A percentile compares a stretch with the other conserved stretches of the same genome.
Conservation (phyloP, 2,329 filamentous ascomycete genomes). For the Cryphonectria parasitica region DNA sequence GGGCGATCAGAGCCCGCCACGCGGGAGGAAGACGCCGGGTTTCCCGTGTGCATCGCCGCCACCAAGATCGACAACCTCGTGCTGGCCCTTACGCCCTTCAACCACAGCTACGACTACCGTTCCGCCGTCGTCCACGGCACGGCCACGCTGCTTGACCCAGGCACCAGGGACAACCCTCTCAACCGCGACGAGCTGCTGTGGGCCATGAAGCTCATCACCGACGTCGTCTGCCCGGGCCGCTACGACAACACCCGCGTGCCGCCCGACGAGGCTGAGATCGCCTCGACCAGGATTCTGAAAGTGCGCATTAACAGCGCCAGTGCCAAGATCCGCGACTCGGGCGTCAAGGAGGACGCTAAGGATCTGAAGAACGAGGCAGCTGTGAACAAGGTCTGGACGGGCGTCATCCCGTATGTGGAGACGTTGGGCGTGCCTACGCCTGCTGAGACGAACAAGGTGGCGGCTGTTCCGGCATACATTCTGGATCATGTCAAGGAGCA, state of each 20-base stretch:
- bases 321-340: conserved; percentile 72
- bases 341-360: conserved; percentile 58
- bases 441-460: conserved; percentile 60
- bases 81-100: conserved; percentile 77
- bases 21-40: conserved; percentile 42
- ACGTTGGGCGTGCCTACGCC: conserved; percentile 66
- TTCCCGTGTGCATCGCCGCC: conserved; percentile 74
- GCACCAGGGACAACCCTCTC: conserved; percentile 15
- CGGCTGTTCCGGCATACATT: conserved; percentile 65
- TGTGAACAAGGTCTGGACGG: conserved; percentile 54
- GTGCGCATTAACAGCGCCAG: conserved; percentile 72
- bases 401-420: conserved; percentile 66
- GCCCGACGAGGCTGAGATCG: conserved; percentile 74
- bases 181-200: conserved; percentile 72
- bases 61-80: conserved; percentile 80
- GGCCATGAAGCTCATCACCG: conserved; percentile 78
- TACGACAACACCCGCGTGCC: conserved; percentile 73
- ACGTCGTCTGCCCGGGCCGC: conserved; percentile 69
- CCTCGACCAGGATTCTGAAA: conserved; percentile 72
- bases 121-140: conserved; percentile 78
- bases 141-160: conserved; percentile 63
- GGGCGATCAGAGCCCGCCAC: conserved; percentile 34
- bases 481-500: conserved; percentile 44
- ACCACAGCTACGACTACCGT: conserved; percentile 86
- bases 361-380: conserved; percentile 44